These are phyloP conservation scores for Apophysomyces elegans DNA, from an alignment of 371 early-diverging fungal genomes.

Conservation along the genomic window DNA sequence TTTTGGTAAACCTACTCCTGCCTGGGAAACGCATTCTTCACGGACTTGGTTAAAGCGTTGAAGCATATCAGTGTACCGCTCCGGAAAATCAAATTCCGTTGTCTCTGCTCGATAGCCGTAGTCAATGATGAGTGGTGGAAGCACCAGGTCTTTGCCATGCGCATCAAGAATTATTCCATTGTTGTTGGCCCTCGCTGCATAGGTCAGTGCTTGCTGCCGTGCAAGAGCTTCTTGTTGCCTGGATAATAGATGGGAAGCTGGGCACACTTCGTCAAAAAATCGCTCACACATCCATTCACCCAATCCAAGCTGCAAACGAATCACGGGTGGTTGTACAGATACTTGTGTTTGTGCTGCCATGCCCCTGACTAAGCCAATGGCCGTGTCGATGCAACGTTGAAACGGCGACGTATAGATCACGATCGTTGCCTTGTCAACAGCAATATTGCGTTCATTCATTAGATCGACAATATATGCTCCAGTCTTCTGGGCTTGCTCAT, in stretches of 20 bases:
- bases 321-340: constrained; percentile 19
- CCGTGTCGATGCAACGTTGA: constrained; percentile 52
- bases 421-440: constrained; percentile 23
- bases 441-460: constrained; percentile 25
- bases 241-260: constrained; percentile 33
- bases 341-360: constrained; percentile 16
- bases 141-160: constrained; percentile 2
- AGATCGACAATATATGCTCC: constrained; percentile 28
- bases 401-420: constrained; percentile 52
- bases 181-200: constrained; percentile 26
- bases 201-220: constrained; percentile 36
- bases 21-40: constrained; percentile 20
- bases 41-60: constrained; percentile 31
- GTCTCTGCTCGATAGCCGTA: constrained; percentile 27
- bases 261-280: constrained; percentile 43
- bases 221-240: constrained; percentile 44
- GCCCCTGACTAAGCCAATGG: constrained; percentile 37
- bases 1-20: constrained; percentile 9
- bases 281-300: constrained; percentile 54
- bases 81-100: constrained; percentile 39
- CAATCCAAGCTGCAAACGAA: constrained; percentile 42
- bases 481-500: constrained; percentile 36
- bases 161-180: neutral
- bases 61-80: constrained; percentile 39
- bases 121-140: constrained; percentile 26